phyloP scores from a whole-genome alignment of 2,329 filamentous ascomycete species.

The Simplicillium aogashimaense region DNA sequence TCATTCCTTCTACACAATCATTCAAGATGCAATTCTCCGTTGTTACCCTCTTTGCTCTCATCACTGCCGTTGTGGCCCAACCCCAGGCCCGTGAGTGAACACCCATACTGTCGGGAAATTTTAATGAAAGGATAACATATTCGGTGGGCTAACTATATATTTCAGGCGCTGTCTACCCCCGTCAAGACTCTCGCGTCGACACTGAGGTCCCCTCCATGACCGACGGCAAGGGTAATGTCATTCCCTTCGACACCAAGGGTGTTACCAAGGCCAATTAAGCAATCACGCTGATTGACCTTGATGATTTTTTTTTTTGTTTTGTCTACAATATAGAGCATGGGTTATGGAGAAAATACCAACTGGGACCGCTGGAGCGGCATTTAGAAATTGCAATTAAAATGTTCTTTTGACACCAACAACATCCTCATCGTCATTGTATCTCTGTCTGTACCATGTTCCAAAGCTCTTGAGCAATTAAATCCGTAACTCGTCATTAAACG shows the following conservation, averaged over 20 bases:
- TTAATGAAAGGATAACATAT: not conserved
- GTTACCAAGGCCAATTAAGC: constrained; percentile 17
- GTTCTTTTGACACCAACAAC: too few species aligned
- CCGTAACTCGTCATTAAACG: too few species aligned
- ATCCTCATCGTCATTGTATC: too few species aligned
- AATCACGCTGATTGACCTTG: constrained; percentile 10
- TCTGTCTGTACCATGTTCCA: too few species aligned
- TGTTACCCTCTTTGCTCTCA: constrained; percentile 34
- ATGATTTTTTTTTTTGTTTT: constrained; percentile 16
- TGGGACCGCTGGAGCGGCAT: too few species aligned
- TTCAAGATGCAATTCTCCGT: constrained; percentile 45
- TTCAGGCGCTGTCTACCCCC: constrained; percentile 7
- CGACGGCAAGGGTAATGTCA: constrained; percentile 28
- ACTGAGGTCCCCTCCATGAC: constrained; percentile 35
- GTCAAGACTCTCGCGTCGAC: constrained; percentile 13
- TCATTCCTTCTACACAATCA: constrained; percentile 9
- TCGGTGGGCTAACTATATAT: not conserved
- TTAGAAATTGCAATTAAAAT: too few species aligned
- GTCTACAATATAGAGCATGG: constrained; percentile 16
- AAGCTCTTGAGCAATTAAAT: too few species aligned
- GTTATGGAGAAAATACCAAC: constrained; percentile 18
- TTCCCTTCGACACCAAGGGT: constrained; percentile 28
- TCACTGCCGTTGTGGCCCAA: constrained; percentile 33
- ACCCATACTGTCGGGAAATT: constrained; percentile 7
- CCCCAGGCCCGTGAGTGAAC: constrained; percentile 15